Evolutionary conservation across 805 yeast species (phyloP).

Genomic region (Candida caryicola): DNA sequence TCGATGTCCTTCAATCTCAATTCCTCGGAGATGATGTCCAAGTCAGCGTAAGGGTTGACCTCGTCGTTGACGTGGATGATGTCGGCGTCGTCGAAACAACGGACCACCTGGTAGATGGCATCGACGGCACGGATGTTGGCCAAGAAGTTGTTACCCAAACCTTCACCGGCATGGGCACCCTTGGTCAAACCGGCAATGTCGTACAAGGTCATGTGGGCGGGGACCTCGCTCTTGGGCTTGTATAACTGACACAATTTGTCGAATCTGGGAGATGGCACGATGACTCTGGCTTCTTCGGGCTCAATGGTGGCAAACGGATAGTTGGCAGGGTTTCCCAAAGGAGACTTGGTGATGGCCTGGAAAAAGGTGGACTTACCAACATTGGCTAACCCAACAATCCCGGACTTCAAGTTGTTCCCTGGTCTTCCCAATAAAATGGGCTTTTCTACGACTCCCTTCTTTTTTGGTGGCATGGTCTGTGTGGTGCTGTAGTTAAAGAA

Average conservation of each 20-base stretch:
- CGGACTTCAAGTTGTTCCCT: conserved; percentile 47
- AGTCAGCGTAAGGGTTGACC: conserved; percentile 92
- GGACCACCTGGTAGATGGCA: conserved; percentile 95
- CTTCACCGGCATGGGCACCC: conserved; percentile 96
- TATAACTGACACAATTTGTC: conserved; percentile 73
- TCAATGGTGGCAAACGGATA: conserved; percentile 98
- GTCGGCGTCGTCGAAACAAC: conserved; percentile 97
- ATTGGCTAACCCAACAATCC: conserved; percentile 93
- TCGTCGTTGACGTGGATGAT: conserved; percentile 92
- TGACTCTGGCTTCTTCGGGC: conserved; percentile 96
- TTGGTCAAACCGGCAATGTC: conserved; percentile 98
- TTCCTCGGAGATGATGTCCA: conserved; percentile 88
- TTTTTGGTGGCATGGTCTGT: conserved; percentile 68
- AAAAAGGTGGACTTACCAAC: conserved; percentile 97
- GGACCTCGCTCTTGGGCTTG: conserved; percentile 81
- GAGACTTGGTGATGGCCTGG: conserved; percentile 93
- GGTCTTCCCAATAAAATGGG: conserved; percentile 83
- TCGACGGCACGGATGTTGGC: conserved; percentile 96
- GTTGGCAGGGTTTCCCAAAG: conserved; percentile 94
- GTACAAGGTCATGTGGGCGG: conserved; percentile 88
- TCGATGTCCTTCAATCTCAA: conserved; percentile 95
- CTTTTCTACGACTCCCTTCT: conserved; percentile 59
- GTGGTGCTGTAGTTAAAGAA: background rate
- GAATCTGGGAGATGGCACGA: conserved; percentile 87
- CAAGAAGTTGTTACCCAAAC: conserved; percentile 95